Evolutionary conservation across 106 monocot genomes (phyloP).

Genomic region (Ottelia alismoides): DNA sequence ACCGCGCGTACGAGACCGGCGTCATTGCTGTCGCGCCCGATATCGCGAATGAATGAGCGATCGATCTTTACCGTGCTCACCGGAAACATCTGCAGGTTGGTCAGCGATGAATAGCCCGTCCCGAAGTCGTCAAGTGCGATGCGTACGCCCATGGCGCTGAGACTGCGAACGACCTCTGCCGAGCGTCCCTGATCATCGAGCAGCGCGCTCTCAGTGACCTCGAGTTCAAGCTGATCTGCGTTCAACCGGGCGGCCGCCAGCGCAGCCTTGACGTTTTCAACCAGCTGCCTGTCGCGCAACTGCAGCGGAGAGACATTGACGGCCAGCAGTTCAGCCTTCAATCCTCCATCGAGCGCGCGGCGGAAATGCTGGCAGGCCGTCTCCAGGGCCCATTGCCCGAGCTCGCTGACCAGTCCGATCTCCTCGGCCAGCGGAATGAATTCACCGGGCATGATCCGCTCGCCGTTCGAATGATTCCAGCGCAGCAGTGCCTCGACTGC

Average conservation of each 20-base stretch:
- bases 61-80: background rate
- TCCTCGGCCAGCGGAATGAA: too few species aligned
- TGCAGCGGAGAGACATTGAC: too few species aligned
- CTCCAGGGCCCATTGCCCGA: too few species aligned
- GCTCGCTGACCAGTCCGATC: too few species aligned
- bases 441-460: too few species aligned
- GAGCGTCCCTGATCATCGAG: background rate
- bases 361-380: too few species aligned
- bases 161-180: background rate
- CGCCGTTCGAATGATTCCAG: too few species aligned
- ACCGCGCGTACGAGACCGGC: background rate
- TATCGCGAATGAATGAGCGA: background rate
- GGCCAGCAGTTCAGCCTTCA: too few species aligned
- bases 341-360: too few species aligned
- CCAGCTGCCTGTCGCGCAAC: too few species aligned
- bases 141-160: background rate
- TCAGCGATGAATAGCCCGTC: background rate
- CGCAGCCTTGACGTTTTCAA: too few species aligned
- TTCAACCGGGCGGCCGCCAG: background rate
- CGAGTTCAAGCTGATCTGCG: background rate
- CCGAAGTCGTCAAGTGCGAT: background rate
- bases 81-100: background rate
- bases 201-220: background rate
- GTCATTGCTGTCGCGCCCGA: background rate
- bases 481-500: too few species aligned